Base-by-base conservation (phyloP, 2,329 filamentous ascomycete species). In the Trichoderma harzianum region DNA sequence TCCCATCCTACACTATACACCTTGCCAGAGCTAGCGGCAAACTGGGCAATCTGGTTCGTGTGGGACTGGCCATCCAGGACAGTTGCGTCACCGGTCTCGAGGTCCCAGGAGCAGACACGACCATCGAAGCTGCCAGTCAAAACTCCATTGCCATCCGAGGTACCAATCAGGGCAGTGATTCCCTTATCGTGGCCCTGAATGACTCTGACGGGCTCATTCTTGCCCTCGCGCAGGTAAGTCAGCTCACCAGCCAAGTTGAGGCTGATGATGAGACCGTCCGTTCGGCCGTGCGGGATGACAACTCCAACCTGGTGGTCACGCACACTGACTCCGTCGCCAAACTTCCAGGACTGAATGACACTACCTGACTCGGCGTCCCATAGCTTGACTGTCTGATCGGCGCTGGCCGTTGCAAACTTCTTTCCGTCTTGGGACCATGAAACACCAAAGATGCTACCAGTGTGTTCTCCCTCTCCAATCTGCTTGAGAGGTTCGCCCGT, bases 1-100 rank as follows among this genome's bases (percentile, higher is more conserved):
- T 99, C 96, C 96, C 95, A 99, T 74, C 91, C 95, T 68, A 95
- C 92, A 77, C 91, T 95, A 83, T 93, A 95, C n/a, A 94, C 89
- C 75, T 90, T 87, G 39, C 90, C 88, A 2, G 85, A 79, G 8
- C 84, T 84, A 1, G 89, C 84, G 3, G 91, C 85, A 74, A 99
- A 91, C 65, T 93, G 92, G 4, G 91, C 89, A 66, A 98, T 90
- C 80, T 97, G 95, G 80, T 95, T 97, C 8, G 92, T 92, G 81
- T 98, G 96, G 4, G 89, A 85, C 75, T 93, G 90, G 32, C 96
- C 95, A 74, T 96, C 93, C 12, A 97, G 87, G 14, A 88, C 87
- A 34, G 90, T 86, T 26, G 91, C 93, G 57, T 85, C 80, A 1
- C 95, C 95, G 5, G 86, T 88, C 18, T 86, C 83, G 32, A 93